A percentile compares a stretch with the other conserved stretches of the same genome.
phyloP scores from a whole-genome alignment of 345 rosid genomes.

The Nasturtium officinale region DNA sequence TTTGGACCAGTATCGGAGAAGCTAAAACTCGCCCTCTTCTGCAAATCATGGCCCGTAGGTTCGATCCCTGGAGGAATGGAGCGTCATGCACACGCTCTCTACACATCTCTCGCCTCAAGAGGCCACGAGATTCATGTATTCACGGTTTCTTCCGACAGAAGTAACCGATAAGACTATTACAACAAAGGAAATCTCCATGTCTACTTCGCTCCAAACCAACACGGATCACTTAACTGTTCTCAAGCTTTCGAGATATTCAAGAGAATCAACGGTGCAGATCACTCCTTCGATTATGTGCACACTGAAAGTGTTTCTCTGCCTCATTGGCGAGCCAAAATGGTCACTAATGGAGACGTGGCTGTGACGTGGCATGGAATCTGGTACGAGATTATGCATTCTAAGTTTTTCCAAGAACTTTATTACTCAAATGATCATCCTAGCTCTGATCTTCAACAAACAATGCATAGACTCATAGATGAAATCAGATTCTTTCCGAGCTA shows the following conservation, averaged over 20 bases:
- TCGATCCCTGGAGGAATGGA: constrained; percentile 76
- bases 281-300: constrained; percentile 64
- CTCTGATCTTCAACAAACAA: constrained; percentile 57
- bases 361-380: constrained; percentile 84
- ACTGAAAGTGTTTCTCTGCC: constrained; percentile 74
- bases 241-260: constrained; percentile 63
- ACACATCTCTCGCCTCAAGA: constrained; percentile 55
- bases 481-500: constrained; percentile 64
- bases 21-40: constrained; percentile 71
- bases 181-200: constrained; percentile 56
- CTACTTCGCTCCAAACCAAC: constrained; percentile 62
- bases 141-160: constrained; percentile 62
- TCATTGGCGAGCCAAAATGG: constrained; percentile 60
- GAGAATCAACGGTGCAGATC: constrained; percentile 40
- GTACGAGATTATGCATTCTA: constrained; percentile 80
- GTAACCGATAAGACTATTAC: constrained; percentile 44
- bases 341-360: constrained; percentile 49
- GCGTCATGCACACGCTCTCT: constrained; percentile 68
- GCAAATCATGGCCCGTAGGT: constrained; percentile 73
- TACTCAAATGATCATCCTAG: constrained; percentile 13
- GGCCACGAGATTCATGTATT: constrained; percentile 78
- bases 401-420: constrained; percentile 64
- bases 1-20: constrained; percentile 55
- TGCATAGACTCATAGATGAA: constrained; percentile 62
- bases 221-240: constrained; percentile 58